Percentiles rank a stretch among this genome's conserved stretches.
These are phyloP conservation scores for Dactylellina sp. DNA, from an alignment of 2,329 filamentous ascomycete genomes.

Conservation along the genomic window DNA sequence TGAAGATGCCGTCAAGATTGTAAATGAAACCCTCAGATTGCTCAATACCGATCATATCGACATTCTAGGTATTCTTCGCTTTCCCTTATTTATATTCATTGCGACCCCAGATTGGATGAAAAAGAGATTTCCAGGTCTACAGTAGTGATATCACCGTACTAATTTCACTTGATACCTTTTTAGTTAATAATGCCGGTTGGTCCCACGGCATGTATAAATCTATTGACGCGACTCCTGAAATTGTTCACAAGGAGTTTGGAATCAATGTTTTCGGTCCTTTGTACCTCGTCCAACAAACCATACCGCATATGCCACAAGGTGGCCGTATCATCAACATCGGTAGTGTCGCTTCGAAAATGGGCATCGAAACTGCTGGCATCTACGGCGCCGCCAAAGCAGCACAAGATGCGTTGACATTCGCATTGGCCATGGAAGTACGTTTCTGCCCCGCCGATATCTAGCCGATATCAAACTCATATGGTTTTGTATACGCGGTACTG, in stretches of 20 bases:
- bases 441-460: background rate
- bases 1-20: conserved; percentile 62
- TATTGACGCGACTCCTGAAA: conserved; percentile 59
- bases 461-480: conserved; percentile 5
- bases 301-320: conserved; percentile 63
- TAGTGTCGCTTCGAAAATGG: conserved; percentile 59
- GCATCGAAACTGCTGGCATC: conserved; percentile 45
- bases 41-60: conserved; percentile 64
- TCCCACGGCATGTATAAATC: conserved; percentile 56
- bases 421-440: conserved; percentile 63
- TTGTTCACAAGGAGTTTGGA: conserved; percentile 61
- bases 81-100: background rate
- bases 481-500: conserved; percentile 1
- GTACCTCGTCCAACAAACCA: conserved; percentile 62
- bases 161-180: conserved; percentile 16
- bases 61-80: conserved; percentile 63
- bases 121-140: background rate
- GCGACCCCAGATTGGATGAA: background rate
- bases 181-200: conserved; percentile 65
- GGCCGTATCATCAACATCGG: conserved; percentile 63
- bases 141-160: conserved; percentile 5
- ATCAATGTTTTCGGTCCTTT: conserved; percentile 63
- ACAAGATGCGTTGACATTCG: conserved; percentile 62
- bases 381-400: conserved; percentile 63
- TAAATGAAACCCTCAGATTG: conserved; percentile 62